Evolutionary conservation across 257 asterid species (phyloP).

Genomic region (Petunia axillaris): DNA sequence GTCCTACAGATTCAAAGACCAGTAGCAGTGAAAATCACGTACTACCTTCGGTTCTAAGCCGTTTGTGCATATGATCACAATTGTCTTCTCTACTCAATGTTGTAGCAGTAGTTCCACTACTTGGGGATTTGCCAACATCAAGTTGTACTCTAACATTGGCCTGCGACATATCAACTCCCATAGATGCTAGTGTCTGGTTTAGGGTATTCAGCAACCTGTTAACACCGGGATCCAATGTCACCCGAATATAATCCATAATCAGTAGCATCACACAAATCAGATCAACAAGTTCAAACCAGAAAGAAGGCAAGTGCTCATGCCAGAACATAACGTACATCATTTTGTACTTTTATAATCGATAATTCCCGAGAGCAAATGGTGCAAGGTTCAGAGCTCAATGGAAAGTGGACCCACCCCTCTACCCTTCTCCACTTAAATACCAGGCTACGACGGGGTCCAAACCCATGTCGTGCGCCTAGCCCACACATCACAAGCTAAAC

Average conservation of each 20-base stretch:
- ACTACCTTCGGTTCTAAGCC: conserved; percentile 49
- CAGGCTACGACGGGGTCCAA: too few relatives aligned
- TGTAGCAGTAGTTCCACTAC: conserved; percentile 32
- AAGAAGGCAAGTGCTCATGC: background rate
- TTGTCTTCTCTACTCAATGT: conserved; percentile 28
- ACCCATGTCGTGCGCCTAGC: too few relatives aligned
- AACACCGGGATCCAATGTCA: conserved; percentile 26
- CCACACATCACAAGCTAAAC: too few relatives aligned
- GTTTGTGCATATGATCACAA: conserved; percentile 47
- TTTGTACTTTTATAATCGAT: too few relatives aligned
- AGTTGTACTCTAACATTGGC: conserved; percentile 65
- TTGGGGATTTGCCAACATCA: conserved; percentile 51
- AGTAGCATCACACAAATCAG: background rate
- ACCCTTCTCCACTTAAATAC: too few relatives aligned
- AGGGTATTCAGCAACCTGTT: conserved; percentile 54
- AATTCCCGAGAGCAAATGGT: too few relatives aligned
- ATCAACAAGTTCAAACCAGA: conserved; percentile 1
- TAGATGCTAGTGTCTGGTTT: conserved; percentile 53
- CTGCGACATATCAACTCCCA: conserved; percentile 69
- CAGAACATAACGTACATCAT: background rate
- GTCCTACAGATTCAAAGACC: background rate
- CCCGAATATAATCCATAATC: conserved; percentile 17
- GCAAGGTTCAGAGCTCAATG: too few relatives aligned
- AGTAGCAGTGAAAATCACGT: background rate
- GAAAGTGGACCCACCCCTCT: too few relatives aligned